Percentiles rank a stretch among this genome's conserved stretches.
phyloP scores from a whole-genome alignment of 2,329 filamentous ascomycete species.

The Cercospora sp. region DNA sequence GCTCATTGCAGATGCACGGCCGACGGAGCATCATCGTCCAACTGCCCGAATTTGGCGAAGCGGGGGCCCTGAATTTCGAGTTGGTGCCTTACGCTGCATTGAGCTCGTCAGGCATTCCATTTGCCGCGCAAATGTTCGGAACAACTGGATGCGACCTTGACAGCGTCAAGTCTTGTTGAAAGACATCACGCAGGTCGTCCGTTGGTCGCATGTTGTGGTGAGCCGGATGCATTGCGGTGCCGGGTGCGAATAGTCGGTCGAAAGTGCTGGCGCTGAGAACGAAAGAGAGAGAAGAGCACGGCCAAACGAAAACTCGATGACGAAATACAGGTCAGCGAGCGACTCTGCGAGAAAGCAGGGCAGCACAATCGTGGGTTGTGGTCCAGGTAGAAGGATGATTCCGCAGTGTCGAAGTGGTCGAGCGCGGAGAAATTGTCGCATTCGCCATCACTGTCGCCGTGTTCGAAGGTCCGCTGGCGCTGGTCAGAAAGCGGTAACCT shows the following conservation, averaged over 20 bases:
- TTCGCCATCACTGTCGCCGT: not conserved
- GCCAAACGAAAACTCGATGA: conserved; percentile 1
- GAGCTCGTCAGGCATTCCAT: not conserved
- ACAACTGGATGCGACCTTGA: not conserved
- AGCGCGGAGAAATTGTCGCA: not conserved
- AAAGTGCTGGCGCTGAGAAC: not conserved
- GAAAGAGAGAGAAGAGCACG: not conserved
- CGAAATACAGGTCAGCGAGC: not conserved
- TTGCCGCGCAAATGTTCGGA: not conserved
- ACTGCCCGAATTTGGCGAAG: conserved; percentile 4
- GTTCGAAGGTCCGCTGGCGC: not conserved
- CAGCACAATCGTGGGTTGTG: not conserved
- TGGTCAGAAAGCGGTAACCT: not conserved
- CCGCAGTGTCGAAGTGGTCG: not conserved
- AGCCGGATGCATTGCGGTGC: not conserved
- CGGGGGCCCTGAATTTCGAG: conserved; percentile 6
- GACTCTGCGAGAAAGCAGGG: not conserved
- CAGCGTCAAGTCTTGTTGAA: not conserved
- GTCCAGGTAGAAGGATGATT: not conserved
- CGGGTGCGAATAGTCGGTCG: not conserved
- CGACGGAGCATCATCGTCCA: conserved; percentile 6
- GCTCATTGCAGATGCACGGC: not conserved
- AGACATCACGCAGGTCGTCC: not conserved
- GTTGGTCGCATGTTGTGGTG: not conserved
- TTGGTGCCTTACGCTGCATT: not conserved